Evolutionary conservation across 2,329 filamentous ascomycete genomes (phyloP), one percentile per base, ranked within the genome.

Genomic region (Pyrenophora tritici-repentis): DNA sequence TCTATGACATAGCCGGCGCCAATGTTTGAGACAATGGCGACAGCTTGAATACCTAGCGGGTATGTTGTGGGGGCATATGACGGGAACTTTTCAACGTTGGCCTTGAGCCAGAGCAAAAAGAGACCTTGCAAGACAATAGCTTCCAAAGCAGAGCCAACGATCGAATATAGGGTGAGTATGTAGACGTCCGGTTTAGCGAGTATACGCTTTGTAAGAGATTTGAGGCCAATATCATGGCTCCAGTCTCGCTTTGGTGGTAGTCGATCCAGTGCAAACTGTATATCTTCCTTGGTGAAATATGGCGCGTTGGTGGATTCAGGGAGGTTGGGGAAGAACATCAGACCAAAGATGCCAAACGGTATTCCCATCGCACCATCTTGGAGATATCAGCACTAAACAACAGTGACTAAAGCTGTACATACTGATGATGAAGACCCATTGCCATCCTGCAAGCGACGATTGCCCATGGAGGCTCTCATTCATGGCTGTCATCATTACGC

Each of bases 41-140:
- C 78, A 0, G 81, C 83, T 0, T 83, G 78, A 0, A 85, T 79
- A 2, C 81, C 82, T 0, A 82, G 79, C 0, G 82, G 82, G 41
- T 84, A 84, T 57, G 83, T 80, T 60, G 84, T 85, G 9, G 80
- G 75, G 56, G 84, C 79, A 0, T 75, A 42, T 0, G 82, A 73
- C 0, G 74, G 62, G 38, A 66, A 65, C 13, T 57, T 39, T 10
- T 37, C 39, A 8, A 56, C 50, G 26, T 66, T 42, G 14, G 59
- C 55, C 36, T 63, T 66, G 54, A 66, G 59, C 62, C 62, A 66
- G 5, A 66, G 53, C 2, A 67, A 41, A 34, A 67, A 67, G 5
- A 67, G 60, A 0, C 63, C 63, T 29, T 66, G 63, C 3, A 66
- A 17, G 14, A 65, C 63, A 20, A 65, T 73, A 2, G 70, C 73